Evolutionary conservation across 1,139 yeast species (phyloP).

Genomic region (Kurtzmaniella natalensis): DNA sequence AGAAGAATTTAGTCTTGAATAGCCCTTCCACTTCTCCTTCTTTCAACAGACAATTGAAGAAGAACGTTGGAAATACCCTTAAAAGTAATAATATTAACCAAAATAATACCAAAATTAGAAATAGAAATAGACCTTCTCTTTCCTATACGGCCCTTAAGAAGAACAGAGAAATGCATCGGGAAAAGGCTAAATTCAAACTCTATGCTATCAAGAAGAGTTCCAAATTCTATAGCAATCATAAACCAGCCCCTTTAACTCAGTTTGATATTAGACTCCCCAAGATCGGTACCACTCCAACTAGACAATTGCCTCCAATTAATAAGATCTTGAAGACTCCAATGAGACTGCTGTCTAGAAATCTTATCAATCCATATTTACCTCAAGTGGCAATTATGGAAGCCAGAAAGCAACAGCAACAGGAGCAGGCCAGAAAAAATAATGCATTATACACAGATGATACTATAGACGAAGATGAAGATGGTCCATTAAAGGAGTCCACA

Average conservation of each 20-base stretch:
- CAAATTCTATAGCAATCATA: conserved; percentile 18
- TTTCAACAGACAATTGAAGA: conserved; percentile 12
- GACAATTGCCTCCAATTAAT: conserved; percentile 35
- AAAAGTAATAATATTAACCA: no score
- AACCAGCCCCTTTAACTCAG: conserved; percentile 10
- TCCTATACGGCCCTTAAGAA: conserved; percentile 20
- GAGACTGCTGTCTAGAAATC: conserved; percentile 25
- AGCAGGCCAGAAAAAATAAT: conserved; percentile 4
- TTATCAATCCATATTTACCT: conserved; percentile 12
- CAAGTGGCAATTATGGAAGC: conserved; percentile 6
- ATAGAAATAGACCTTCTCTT: conserved; percentile 16
- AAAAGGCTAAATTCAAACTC: conserved; percentile 22
- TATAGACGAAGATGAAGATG: conserved; percentile 31
- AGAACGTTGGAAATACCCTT: no score
- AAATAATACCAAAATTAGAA: conserved; percentile 8
- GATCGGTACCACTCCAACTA: conserved; percentile 1
- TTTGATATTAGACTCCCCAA: conserved; percentile 2
- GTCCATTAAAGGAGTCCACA: conserved; percentile 7
- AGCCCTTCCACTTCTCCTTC: conserved; percentile 1
- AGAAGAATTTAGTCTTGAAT: neutral
- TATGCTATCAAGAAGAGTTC: conserved; percentile 32
- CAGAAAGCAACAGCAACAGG: neutral
- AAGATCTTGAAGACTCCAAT: conserved; percentile 46
- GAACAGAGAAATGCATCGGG: conserved; percentile 6
- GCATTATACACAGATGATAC: conserved; percentile 28